phyloP scores from a whole-genome alignment of 495 filamentous ascomycete genomes.

The Xylaria longipes region DNA sequence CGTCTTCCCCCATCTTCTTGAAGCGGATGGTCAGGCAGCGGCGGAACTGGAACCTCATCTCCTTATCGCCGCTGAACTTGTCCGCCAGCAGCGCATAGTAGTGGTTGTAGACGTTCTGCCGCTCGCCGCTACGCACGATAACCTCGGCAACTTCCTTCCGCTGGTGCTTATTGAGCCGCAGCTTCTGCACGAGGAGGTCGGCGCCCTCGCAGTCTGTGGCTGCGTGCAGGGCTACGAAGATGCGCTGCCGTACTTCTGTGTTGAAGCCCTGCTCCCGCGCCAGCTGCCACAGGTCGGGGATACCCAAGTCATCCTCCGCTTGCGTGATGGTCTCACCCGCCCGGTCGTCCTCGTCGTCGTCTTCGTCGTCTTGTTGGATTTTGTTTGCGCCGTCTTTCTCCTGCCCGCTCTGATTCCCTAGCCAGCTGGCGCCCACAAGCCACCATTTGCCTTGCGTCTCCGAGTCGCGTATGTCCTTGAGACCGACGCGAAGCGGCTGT shows the following conservation, averaged over 20 bases:
- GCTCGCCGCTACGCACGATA: constrained; percentile 83
- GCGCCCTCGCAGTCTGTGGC: constrained; percentile 86
- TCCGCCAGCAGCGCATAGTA: constrained; percentile 89
- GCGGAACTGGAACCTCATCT: constrained; percentile 81
- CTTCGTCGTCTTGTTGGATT: constrained; percentile 25
- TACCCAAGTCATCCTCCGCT: constrained; percentile 59
- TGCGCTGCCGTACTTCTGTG: constrained; percentile 88
- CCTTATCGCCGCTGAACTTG: constrained; percentile 72
- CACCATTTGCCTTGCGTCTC: constrained; percentile 97
- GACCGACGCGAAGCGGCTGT: constrained; percentile 78
- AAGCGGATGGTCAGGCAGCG: constrained; percentile 88
- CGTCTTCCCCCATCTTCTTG: constrained; percentile 78
- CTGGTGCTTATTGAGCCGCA: constrained; percentile 84
- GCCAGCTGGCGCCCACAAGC: constrained; percentile 92
- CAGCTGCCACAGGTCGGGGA: constrained; percentile 69
- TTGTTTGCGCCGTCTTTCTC: constrained; percentile 35
- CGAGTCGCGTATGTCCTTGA: constrained; percentile 79
- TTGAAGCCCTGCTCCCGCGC: constrained; percentile 92
- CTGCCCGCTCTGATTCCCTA: constrained; percentile 53
- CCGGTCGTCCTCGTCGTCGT: constrained; percentile 35
- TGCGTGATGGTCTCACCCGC: constrained; percentile 40
- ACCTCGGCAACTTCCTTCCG: constrained; percentile 87
- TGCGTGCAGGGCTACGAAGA: constrained; percentile 91
- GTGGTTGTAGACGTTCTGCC: constrained; percentile 85
- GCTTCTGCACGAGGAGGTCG: constrained; percentile 74